A percentile compares a stretch with the other conserved stretches of the same genome.
These are phyloP conservation scores for Apiotrichum veenhuisii DNA, from an alignment of 1,284 basidiomycete species.

Conservation along the genomic window DNA sequence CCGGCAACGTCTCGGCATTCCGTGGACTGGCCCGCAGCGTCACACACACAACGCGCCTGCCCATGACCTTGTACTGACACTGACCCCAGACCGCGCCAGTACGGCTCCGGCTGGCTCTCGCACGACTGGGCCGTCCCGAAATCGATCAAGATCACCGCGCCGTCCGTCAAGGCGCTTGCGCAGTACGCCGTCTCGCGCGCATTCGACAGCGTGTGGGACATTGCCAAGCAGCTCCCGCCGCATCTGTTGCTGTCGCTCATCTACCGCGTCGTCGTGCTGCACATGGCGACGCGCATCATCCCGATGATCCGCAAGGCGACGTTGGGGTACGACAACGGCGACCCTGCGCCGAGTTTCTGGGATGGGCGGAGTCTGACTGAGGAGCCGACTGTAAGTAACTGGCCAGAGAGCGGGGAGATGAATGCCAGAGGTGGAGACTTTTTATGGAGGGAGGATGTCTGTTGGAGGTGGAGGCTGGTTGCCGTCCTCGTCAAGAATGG, in stretches of 20 bases:
- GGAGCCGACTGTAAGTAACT: conserved; percentile 43
- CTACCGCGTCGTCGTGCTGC: conserved; percentile 77
- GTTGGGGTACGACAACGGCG: conserved; percentile 41
- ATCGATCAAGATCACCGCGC: conserved; percentile 7
- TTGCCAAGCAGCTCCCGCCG: conserved; percentile 39
- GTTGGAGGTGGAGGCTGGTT: too few species aligned
- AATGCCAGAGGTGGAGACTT: too few species aligned
- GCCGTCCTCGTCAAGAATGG: too few species aligned
- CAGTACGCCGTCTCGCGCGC: conserved; percentile 26
- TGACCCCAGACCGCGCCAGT: conserved; percentile 36
- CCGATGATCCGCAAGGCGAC: conserved; percentile 60
- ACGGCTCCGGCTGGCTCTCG: conserved; percentile 41
- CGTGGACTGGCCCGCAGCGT: background rate
- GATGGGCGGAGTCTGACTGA: conserved; percentile 44
- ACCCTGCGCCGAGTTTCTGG: conserved; percentile 37
- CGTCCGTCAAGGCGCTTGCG: conserved; percentile 24
- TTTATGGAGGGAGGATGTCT: too few species aligned
- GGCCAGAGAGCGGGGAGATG: too few species aligned
- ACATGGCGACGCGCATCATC: conserved; percentile 76
- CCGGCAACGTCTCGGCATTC: too few species aligned
- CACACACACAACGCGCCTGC: too few species aligned
- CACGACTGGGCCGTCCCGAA: conserved; percentile 22
- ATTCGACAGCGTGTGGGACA: conserved; percentile 33
- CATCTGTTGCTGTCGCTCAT: conserved; percentile 66
- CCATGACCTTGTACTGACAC: background rate